Conservation (phyloP, 2,329 filamentous ascomycete species). For the Cladosporium cucumerinum region DNA sequence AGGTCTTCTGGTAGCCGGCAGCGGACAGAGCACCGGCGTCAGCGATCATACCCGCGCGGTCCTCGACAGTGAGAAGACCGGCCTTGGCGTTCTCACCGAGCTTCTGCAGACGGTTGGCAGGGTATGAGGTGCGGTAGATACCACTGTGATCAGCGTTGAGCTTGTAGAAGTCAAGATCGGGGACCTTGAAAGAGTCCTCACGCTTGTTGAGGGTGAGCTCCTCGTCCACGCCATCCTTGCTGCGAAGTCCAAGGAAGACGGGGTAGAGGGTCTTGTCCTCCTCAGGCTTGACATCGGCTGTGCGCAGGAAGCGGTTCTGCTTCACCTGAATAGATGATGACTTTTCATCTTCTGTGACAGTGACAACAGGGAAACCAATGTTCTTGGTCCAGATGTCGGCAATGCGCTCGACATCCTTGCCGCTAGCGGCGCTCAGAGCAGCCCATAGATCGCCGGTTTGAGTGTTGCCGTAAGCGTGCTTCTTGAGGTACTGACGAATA, state of each 20-base stretch:
- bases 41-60: constrained; percentile 84
- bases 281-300: constrained; percentile 87
- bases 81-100: constrained; percentile 81
- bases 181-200: constrained; percentile 73
- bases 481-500: constrained; percentile 85
- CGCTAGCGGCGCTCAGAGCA: constrained; percentile 80
- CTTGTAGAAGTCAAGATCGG: constrained; percentile 87
- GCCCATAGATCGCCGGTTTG: constrained; percentile 88
- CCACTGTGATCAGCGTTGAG: constrained; percentile 92
- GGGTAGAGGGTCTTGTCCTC: constrained; percentile 87
- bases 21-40: constrained; percentile 86
- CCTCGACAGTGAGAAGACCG: constrained; percentile 78
- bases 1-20: constrained; percentile 91
- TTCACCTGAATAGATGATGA: constrained; percentile 77
- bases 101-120: constrained; percentile 77
- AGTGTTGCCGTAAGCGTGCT: constrained; percentile 95
- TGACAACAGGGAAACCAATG: constrained; percentile 87
- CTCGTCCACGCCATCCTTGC: constrained; percentile 78
- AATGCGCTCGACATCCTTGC: constrained; percentile 82
- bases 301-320: constrained; percentile 92
- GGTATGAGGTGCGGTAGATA: constrained; percentile 87
- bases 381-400: constrained; percentile 98
- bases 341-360: constrained; percentile 71
- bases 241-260: constrained; percentile 81
- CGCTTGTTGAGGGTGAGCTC: constrained; percentile 68